Base-by-base conservation (phyloP, 345 rosid genomes). In the Schrenkiella parvula region DNA sequence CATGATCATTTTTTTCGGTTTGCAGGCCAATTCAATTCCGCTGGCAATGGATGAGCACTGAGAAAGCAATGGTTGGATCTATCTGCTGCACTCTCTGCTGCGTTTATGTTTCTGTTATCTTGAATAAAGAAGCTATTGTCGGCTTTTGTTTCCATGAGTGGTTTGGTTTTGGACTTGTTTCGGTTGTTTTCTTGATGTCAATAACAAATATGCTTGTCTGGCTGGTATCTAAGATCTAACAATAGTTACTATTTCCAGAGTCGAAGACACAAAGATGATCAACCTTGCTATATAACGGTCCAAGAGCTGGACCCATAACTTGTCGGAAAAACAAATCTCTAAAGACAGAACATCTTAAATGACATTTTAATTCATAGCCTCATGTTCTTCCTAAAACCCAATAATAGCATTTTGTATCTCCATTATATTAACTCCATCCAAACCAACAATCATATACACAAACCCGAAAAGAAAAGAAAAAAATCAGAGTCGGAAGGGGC, bases 1-100 rank as follows among this genome's bases (percentile, higher is more conserved):
- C 59, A 26, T 52, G 39, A 62, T 39, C 10, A 54, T 19, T 34
- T 9, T 35, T 32, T 13, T 17, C 13, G 59, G 58, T 66, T 74
- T 74, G 12, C 80, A 81, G 87, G 82, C 65, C 11, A 84, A 79
- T 64, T 71, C 85, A 29, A 78, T 79, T 47, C 83, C 80, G 4
- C 56, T 72, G 17, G 80, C 83, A 14, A 64, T 58, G 34, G 83
- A 74, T 54, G 81, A 79, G 75, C 74, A 60, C 13, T 75, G 32
- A 75, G 41, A 31, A 39, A 9, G 53, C 22, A 52, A 50, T 19
- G 53, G 68, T 59, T 46, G 26, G 55, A 46, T 35, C 58, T 28
- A 71, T 28, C 19, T 61, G 25, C 41, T 61, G 61, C 62, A 18
- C 6, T 52, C 2, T 48, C 29, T 48, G 38, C 29, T 29, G 25